A percentile compares a stretch with the other conserved stretches of the same genome.
These are phyloP conservation scores for Nyssa sinensis DNA, from an alignment of 148 eudicot species.

Conservation along the genomic window DNA sequence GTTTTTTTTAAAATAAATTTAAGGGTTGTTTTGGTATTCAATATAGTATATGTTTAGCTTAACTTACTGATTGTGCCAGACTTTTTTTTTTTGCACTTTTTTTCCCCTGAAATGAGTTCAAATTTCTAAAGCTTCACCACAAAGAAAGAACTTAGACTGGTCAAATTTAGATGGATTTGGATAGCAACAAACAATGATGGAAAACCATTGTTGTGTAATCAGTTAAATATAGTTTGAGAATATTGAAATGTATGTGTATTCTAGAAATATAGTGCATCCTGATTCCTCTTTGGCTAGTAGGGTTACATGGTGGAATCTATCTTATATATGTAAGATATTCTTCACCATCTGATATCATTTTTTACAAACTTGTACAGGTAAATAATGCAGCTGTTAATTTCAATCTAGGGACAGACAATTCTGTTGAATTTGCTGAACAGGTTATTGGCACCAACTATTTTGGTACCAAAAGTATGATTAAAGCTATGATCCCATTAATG, in stretches of 20 bases:
- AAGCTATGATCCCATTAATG: conserved; percentile 89
- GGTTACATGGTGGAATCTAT: not conserved
- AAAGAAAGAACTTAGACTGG: not conserved
- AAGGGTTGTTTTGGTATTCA: not conserved
- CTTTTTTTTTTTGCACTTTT: not conserved
- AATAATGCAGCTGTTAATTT: conserved; percentile 93
- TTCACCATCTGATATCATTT: conserved; percentile 10
- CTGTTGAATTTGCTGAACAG: conserved; percentile 71
- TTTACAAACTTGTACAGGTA: conserved; percentile 45
- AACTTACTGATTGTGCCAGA: not conserved
- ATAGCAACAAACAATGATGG: not conserved
- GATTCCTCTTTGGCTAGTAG: not conserved
- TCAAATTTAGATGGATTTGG: not conserved
- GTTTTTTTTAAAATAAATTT: too few relatives aligned
- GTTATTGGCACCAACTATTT: conserved; percentile 75
- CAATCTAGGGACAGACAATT: conserved; percentile 66
- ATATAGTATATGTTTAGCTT: not conserved
- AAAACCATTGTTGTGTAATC: not conserved
- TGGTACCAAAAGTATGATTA: conserved; percentile 73
- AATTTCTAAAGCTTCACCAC: not conserved
- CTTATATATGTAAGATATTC: not conserved
- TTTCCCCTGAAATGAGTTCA: not conserved
- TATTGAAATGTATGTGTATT: too few relatives aligned
- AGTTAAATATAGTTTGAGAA: not conserved
- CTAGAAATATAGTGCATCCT: not conserved